Evolutionary conservation across 306 rosid genomes (phyloP), one percentile per base, ranked within the genome.

Genomic region (Senna tora): DNA sequence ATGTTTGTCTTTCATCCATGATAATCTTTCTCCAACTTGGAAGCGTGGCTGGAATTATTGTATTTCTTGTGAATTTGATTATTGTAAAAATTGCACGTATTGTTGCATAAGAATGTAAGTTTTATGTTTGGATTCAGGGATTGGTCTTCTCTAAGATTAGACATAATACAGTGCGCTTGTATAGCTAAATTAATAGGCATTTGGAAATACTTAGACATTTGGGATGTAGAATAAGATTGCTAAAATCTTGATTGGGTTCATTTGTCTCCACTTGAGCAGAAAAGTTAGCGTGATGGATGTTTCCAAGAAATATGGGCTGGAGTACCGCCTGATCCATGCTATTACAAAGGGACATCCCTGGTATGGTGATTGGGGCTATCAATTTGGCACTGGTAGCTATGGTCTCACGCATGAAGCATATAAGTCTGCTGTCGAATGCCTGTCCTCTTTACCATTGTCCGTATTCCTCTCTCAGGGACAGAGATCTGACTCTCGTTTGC

Each of bases 311-410:
- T 91, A 83, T 68, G 97, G 97, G 33, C 61, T 91, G 74, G 99
- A 89, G 75, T 94, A 94, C 67, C 89, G 97, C 77, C 75, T 94
- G 50, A 91, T 91, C 59, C 99, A 94, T 81, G 91, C 96, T 49
- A 83, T 94, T 36, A 75, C 79, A 50, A 85, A 85, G 79, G 92
- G 96, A 13, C 84, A 81, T 78, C 87, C 97, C 0, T 94, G 99
- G 99, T 91, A 94, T 69, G 97, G 99, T 71, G 83, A 85, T 60
- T 94, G 99, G 99, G 99, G 97, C 34, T 94, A 89, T 71, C 87
- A 85, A 78, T 94, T 94, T 76, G 97, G 97, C 76, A 85, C 91
- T 22, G 99, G 97, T 79, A 94, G 98, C 87, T 94, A 86, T 82
- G 92, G 92, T 65, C 87, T 94, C 71, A 87, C 97, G 17, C 76